Evolutionary conservation across 23 red algal species (phyloP), one percentile per base, ranked within the genome.

Genomic region (Agarophyton chilense): DNA sequence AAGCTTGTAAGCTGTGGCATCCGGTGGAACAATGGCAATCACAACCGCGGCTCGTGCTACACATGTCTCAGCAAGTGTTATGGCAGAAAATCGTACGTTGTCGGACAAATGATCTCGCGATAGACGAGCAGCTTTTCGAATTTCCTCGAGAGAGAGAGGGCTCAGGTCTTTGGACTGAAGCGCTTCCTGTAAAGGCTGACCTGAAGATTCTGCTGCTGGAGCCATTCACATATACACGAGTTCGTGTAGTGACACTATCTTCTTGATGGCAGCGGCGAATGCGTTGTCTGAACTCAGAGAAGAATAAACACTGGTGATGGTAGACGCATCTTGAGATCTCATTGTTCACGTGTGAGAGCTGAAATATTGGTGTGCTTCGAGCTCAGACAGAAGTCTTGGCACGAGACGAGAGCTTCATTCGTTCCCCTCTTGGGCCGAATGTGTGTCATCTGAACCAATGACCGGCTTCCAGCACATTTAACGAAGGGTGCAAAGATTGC

Each of bases 21-120:
- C 68, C 26, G 40, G 40, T 3, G 68, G 68, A 28, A 47, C 21
- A 25, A 74, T 46, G 21, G 40, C 68, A 74, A 74, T 74, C 25
- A 74, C 68, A 3, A 74, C 43, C 3, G 68, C 68, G n/a, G 68
- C 68, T 0, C 68, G 68, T 24, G 21, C 47, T 49, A 10, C n/a
- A 39, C 33, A 74, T 46, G 24, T n/a, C 41, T 74, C 68, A 29
- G 45, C 68, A 47, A 74, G 41, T 49, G 68, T 74, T 74, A 74
- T 74, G 4, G 43, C 68, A 17, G 68, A 74, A 39, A 74, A 74
- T 47, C 68, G 68, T 46, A 49, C 17, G 3, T 39, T 35, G 1
- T 74, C 68, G 36, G 68, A 74, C 32, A 74, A 47, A 29, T 74
- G 24, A 46, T 74, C 68, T 49, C 68, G 68, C 4, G 68, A 34